These are phyloP conservation scores for Exophiala calicioides DNA, from an alignment of 2,329 filamentous ascomycete species.

Conservation along the genomic window DNA sequence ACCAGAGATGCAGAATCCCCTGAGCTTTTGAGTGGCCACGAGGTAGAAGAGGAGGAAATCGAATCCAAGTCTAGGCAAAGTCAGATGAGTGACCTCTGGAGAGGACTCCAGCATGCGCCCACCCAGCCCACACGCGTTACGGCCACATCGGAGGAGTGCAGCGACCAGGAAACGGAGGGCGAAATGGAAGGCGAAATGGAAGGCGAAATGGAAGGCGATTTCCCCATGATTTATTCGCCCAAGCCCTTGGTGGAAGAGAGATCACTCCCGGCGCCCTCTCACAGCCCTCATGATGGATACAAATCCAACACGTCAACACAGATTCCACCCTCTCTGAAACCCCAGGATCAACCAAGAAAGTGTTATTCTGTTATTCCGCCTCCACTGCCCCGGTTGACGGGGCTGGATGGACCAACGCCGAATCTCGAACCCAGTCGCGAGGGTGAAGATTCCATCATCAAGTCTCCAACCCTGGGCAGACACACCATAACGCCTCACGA, in stretches of 20 bases:
- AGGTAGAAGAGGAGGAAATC: conserved; percentile 47
- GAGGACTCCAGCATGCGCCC: no score
- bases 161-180: neutral
- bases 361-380: conserved; percentile 15
- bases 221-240: conserved; percentile 22
- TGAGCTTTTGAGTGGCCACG: conserved; percentile 50
- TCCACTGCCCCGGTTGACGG: neutral
- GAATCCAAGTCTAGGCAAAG: conserved; percentile 25
- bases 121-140: neutral
- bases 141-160: neutral
- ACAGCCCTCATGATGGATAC: neutral
- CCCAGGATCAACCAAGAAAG: neutral
- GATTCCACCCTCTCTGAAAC: neutral
- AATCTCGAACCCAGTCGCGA: conserved; percentile 10
- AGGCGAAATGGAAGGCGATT: conserved; percentile 15
- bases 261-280: neutral
- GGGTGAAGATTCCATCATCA: conserved; percentile 31
- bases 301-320: neutral
- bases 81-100: neutral
- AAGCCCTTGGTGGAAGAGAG: neutral
- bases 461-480: conserved; percentile 36
- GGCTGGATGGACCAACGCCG: conserved; percentile 1
- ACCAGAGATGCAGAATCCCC: conserved; percentile 59
- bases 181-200: no score
- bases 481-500: conserved; percentile 38